Evolutionary conservation across 2,329 filamentous ascomycete genomes (phyloP).

Genomic region (Orbilia brochopaga): DNA sequence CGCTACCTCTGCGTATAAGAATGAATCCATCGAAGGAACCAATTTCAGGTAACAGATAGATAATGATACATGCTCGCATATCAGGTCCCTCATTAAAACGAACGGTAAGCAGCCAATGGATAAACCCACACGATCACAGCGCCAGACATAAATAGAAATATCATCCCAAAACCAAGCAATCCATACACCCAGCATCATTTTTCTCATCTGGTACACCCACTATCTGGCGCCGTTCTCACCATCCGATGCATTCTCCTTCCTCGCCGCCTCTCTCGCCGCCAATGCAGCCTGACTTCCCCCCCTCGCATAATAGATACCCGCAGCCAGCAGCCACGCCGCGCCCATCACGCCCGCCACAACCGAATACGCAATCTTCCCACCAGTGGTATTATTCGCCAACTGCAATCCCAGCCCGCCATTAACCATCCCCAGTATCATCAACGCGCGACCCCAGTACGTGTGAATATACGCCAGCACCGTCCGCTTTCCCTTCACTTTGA

Average conservation of each 20-base stretch:
- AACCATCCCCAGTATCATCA: constrained; percentile 68
- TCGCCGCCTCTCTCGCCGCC: not conserved
- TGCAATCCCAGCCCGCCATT: constrained; percentile 70
- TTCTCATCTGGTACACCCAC: not conserved
- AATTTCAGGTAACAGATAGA: too few relatives aligned
- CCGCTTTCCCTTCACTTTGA: constrained; percentile 61
- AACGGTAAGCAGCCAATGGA: too few relatives aligned
- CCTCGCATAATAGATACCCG: constrained; percentile 28
- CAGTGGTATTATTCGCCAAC: constrained; percentile 59
- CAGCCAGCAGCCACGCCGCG: constrained; percentile 21
- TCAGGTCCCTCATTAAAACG: too few relatives aligned
- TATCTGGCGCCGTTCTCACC: constrained; percentile 5
- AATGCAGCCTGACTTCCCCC: constrained; percentile 15
- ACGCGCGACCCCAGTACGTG: constrained; percentile 68
- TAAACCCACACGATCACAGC: too few relatives aligned
- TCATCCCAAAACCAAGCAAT: constrained; percentile 1
- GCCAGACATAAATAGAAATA: too few relatives aligned
- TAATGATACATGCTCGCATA: too few relatives aligned
- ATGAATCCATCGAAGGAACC: too few relatives aligned
- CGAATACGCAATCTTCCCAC: constrained; percentile 64
- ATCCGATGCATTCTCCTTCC: not conserved
- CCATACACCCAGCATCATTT: not conserved
- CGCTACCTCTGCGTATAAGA: too few relatives aligned
- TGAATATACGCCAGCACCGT: constrained; percentile 65
- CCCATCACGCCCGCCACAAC: constrained; percentile 64